Base-by-base conservation (phyloP, 768 basidiomycete species). In the Phylloporus arenicola region DNA sequence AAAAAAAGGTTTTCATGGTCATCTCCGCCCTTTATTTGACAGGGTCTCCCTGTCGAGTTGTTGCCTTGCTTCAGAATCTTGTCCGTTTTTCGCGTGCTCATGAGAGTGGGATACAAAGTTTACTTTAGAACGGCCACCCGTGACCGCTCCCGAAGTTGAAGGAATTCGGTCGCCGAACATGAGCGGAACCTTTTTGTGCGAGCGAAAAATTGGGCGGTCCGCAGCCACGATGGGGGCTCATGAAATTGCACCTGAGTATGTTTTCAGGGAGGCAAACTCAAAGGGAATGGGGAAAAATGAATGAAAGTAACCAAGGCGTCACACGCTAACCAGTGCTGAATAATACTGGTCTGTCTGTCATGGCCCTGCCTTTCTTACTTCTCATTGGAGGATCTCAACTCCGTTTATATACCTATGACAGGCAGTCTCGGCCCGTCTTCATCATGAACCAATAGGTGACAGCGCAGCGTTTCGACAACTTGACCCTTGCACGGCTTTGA, bases 151-250 rank as follows among this genome's bases (percentile, higher is more conserved):
- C 30, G 71, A 81, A 47, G 79, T 83, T 17, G 12, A 40, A 84
- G 10, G 37, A n/a, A 88, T 61, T 74, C 86, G 20, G 64, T 81
- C 34, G 77, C 77, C 9, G 82, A 81, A 16, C 52, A 83, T 86
- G 45, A 77, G 85, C 54, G 81, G 20, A 82, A 8, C 11, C 9
- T 41, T 81, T 74, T 59, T 52, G 80, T 51, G 72, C 67, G 22
- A 68, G 73, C 46, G 71, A 83, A 53, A 69, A 65, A 9, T 55
- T 68, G 1, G 65, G 68, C 56, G 74, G 73, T n/a, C 72, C 74
- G 27, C 54, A 40, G 40, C 54, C 56, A 33, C 43, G 45, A 33
- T 31, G 20, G 20, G 40, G 22, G 6, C 13, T 20, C 20, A 22
- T 41, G 14, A 19, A 17, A 38, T 38, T 11, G 37, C 37, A 4